Evolutionary conservation across 441 rosid species (phyloP).

Genomic region (Gossypium davidsonii): DNA sequence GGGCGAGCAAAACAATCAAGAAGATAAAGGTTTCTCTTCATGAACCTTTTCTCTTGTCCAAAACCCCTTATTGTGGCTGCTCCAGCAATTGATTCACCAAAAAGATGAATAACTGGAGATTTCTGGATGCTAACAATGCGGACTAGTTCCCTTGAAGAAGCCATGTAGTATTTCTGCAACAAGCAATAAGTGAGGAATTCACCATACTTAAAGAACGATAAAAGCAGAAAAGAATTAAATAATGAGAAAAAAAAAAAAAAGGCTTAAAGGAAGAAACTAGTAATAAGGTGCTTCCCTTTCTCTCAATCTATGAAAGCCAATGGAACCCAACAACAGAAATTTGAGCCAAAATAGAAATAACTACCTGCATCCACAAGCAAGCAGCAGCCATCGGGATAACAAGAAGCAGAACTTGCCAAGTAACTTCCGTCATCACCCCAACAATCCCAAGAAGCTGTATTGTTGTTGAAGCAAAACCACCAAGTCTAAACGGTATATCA

Average conservation of each 20-base stretch:
- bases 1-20: constrained; percentile 99
- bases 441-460: constrained; percentile 96
- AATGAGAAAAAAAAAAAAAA: neutral
- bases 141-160: constrained; percentile 96
- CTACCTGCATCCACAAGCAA: constrained; percentile 99
- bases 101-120: constrained; percentile 91
- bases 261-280: constrained; percentile 4
- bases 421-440: constrained; percentile 89
- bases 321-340: neutral
- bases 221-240: neutral
- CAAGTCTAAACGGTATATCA: constrained; percentile 97
- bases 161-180: constrained; percentile 98
- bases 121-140: constrained; percentile 99
- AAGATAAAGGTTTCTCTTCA: constrained; percentile 96
- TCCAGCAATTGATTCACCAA: constrained; percentile 99
- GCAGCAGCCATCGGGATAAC: constrained; percentile 95
- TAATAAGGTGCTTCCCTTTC: neutral
- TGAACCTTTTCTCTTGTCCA: constrained; percentile 94
- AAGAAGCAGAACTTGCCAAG: constrained; percentile 98
- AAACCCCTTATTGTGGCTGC: constrained; percentile 99
- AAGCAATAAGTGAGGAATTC: neutral
- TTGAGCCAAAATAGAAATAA: constrained; percentile 6
- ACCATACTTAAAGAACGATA: constrained; percentile 7
- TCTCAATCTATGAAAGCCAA: constrained; percentile 6
- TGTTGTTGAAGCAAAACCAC: constrained; percentile 98